Evolutionary conservation across 768 basidiomycete species (phyloP), one percentile per base, ranked within the genome.

Genomic region (Pleurotus tuber-regium): DNA sequence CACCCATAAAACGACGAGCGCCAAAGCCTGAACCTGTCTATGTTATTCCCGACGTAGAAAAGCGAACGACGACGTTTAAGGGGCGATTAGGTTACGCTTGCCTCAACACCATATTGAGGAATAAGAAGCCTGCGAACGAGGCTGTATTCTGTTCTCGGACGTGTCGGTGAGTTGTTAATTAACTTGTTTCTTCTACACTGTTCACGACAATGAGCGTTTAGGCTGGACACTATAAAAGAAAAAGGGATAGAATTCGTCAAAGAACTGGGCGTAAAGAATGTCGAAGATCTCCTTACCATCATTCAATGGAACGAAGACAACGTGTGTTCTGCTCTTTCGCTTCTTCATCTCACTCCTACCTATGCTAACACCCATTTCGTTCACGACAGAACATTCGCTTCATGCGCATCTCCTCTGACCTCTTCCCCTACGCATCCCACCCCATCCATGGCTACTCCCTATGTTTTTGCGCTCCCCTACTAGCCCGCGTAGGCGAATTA

Each of bases 371-470:
- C n/a, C n/a, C n/a, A n/a, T n/a, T n/a, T n/a, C n/a, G n/a, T n/a
- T n/a, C n/a, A n/a, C n/a, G n/a, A 21, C n/a, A 82, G 79, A 75
- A 83, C 41, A 93, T 96, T 50, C 80, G 79, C n/a, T 96, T 94
- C 67, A 81, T 95, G 70, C 81, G 93, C 39, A 64, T 96, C 57
- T 94, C 92, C 0, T 92, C 91, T 6, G 90, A 93, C 57, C 86
- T 97, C 81, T 96, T 97, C 67, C 93, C 94, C 1, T 97, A 87
- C 59, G 92, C 93, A 0, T 89, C 88, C 1, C 95, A 98, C 58
- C 74, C 69, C 14, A 75, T 74, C 16, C 81, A 92, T 60, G 92
- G 92, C 0, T 97, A 98, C 65, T 78, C 83, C 12, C 76, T 98
- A 21, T 78, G 81, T 6, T 94, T 89, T 53, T 92, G 89, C 4